These are phyloP conservation scores for Talaromyces sp. DNA, from an alignment of 2,329 filamentous ascomycete species.

Conservation along the genomic window DNA sequence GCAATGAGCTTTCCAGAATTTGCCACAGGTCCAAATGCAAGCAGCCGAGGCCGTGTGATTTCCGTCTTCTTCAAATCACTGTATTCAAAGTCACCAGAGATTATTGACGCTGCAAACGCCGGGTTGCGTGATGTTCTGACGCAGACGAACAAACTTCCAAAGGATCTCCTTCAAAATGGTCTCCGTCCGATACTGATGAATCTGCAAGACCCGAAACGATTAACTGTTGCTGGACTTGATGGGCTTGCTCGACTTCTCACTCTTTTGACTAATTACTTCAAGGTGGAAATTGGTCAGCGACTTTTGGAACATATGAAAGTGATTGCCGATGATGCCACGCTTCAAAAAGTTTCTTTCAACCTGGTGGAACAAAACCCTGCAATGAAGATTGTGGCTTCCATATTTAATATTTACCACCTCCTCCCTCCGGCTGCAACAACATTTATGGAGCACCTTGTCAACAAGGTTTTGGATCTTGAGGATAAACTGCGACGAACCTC, in stretches of 20 bases:
- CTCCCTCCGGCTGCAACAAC: constrained; percentile 81
- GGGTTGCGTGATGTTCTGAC: constrained; percentile 82
- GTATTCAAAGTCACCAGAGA: constrained; percentile 86
- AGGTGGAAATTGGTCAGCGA: constrained; percentile 90
- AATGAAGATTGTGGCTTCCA: constrained; percentile 92
- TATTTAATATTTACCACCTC: constrained; percentile 96
- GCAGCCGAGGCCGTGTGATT: constrained; percentile 65
- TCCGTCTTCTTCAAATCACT: constrained; percentile 97
- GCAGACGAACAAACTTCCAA: constrained; percentile 85
- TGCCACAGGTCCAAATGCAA: constrained; percentile 65
- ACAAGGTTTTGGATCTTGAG: constrained; percentile 85
- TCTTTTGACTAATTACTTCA: constrained; percentile 95
- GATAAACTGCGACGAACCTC: constrained; percentile 78
- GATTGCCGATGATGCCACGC: constrained; percentile 71
- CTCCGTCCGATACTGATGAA: constrained; percentile 94
- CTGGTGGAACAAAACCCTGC: constrained; percentile 87
- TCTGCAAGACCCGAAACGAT: constrained; percentile 83
- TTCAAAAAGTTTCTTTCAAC: constrained; percentile 90
- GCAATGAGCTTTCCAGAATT: constrained; percentile 94
- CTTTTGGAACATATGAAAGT: constrained; percentile 91
- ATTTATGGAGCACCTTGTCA: constrained; percentile 86
- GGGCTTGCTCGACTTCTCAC: constrained; percentile 85
- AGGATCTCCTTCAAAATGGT: constrained; percentile 90
- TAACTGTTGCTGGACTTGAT: constrained; percentile 84
- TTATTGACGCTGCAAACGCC: constrained; percentile 88